Evolutionary conservation across 768 basidiomycete genomes (phyloP), one percentile per base, ranked within the genome.

Genomic region (Saitozyma sp.): DNA sequence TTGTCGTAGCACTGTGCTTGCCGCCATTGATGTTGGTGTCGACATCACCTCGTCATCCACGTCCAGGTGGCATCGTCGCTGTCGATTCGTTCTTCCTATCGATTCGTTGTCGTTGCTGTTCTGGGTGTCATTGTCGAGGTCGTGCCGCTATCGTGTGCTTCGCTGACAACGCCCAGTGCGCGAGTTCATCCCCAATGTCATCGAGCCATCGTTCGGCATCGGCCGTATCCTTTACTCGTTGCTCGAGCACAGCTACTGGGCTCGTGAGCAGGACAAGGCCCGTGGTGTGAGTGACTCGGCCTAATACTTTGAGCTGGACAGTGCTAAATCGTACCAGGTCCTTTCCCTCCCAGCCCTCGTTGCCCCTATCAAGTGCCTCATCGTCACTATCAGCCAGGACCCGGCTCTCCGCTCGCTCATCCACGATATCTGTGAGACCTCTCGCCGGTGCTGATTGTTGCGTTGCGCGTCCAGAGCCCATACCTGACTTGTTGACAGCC

Each of bases 201-300:
- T 98, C 78, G 95, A 97, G 79, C 94, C 96, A 20, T 99, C 96
- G 5, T 96, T 97, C 80, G 95, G 96, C 63, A 86, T 98, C 68
- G 95, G 95, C 58, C 92, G 95, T 58, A 96, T 98, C 72, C 83
- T 97, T 51, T 97, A 97, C 80, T 87, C 86, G 38, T 84, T 98
- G 56, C 86, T 99, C 41, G 96, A 99, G 80, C 96, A 98, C 83
- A 87, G 86, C 71, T 99, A 88, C 84, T 98, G 95, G 96, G 86
- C 86, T 63, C 87, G 96, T 77, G 93, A 92, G 75, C 86, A 90
- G 73, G 95, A 97, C 78, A 82, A 90, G 37, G 90, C 92, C 65
- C 89, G 95, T 70, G 89, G 87, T 63, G 92, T 91, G 80, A 75
- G 89, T 83, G 37, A 41, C 43, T 45, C 9, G 9, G 9, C 43